These are phyloP conservation scores for Copromyces sp. DNA, from an alignment of 495 filamentous ascomycete genomes.

Conservation along the genomic window DNA sequence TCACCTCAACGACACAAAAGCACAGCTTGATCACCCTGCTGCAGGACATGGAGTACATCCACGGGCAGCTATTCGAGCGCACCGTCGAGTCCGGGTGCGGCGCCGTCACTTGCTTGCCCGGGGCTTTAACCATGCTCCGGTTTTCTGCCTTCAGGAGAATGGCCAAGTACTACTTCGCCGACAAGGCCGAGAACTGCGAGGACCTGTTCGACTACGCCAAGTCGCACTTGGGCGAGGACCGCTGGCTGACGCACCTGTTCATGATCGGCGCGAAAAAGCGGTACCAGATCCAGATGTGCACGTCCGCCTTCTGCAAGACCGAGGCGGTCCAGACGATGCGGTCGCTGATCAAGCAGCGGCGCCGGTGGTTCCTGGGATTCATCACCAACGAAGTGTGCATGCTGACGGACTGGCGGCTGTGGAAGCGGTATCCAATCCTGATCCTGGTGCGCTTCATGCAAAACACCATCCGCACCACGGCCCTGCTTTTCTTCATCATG, in stretches of 20 bases:
- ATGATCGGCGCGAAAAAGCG: slow-evolving; percentile 93
- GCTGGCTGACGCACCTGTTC: slow-evolving; percentile 96
- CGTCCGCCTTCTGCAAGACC: slow-evolving; percentile 95
- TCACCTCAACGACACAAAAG: slow-evolving; percentile 86
- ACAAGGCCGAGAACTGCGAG: slow-evolving; percentile 91
- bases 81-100: slow-evolving; percentile 95
- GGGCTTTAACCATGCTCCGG: slow-evolving; percentile 86
- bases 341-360: slow-evolving; percentile 86
- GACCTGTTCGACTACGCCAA: slow-evolving; percentile 97
- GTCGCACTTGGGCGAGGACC: slow-evolving; percentile 90
- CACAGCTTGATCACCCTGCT: slow-evolving; percentile 84
- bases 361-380: slow-evolving; percentile 94
- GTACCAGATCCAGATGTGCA: slow-evolving; percentile 96
- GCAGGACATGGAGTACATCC: slow-evolving; percentile 97
- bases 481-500: slow-evolving; percentile 93
- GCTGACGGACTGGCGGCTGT: slow-evolving; percentile 88
- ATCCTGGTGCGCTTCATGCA: slow-evolving; percentile 85
- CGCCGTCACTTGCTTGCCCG: slow-evolving; percentile 89
- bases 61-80: slow-evolving; percentile 94
- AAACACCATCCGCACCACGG: slow-evolving; percentile 93
- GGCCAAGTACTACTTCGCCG: slow-evolving; percentile 98
- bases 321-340: slow-evolving; percentile 86
- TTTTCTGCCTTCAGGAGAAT: slow-evolving; percentile 95
- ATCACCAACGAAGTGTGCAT: slow-evolving; percentile 99
- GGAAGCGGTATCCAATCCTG: slow-evolving; percentile 87